Conservation (phyloP, 2,329 filamentous ascomycete genomes). For the Neurospora sp. region DNA sequence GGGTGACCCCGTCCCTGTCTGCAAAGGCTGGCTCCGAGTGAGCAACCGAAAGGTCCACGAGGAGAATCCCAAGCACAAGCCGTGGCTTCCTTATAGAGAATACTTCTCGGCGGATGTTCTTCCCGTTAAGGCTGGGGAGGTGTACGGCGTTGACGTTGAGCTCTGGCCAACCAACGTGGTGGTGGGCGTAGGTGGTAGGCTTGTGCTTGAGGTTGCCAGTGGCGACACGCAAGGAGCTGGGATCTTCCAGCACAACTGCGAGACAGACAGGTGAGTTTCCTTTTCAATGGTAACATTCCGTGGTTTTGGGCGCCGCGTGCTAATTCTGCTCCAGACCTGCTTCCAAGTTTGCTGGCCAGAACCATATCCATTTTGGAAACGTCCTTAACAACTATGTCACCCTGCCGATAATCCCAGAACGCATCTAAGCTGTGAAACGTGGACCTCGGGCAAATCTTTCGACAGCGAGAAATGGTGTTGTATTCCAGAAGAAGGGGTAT, state of each 20-base stretch:
- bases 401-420: slow-evolving; percentile 39
- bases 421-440: background rate
- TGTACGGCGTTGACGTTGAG: slow-evolving; percentile 53
- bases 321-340: slow-evolving; percentile 8
- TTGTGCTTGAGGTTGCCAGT: slow-evolving; percentile 46
- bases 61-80: slow-evolving; percentile 39
- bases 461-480: background rate
- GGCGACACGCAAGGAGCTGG: slow-evolving; percentile 52
- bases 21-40: slow-evolving; percentile 55
- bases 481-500: background rate
- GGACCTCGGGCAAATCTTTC: background rate
- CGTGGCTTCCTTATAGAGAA: slow-evolving; percentile 47
- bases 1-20: slow-evolving; percentile 51
- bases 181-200: slow-evolving; percentile 41
- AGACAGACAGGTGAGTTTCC: slow-evolving; percentile 28
- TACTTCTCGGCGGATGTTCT: slow-evolving; percentile 48
- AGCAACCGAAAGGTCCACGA: slow-evolving; percentile 44
- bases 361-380: slow-evolving; percentile 43
- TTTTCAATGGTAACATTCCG: background rate
- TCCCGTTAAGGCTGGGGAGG: slow-evolving; percentile 41
- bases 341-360: slow-evolving; percentile 48
- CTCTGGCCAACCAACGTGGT: slow-evolving; percentile 57
- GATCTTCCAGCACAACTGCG: slow-evolving; percentile 43
- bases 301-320: background rate
- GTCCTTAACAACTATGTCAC: slow-evolving; percentile 40